phyloP scores from a whole-genome alignment of 495 filamentous ascomycete species.

The Eremomyces bilateralis region DNA sequence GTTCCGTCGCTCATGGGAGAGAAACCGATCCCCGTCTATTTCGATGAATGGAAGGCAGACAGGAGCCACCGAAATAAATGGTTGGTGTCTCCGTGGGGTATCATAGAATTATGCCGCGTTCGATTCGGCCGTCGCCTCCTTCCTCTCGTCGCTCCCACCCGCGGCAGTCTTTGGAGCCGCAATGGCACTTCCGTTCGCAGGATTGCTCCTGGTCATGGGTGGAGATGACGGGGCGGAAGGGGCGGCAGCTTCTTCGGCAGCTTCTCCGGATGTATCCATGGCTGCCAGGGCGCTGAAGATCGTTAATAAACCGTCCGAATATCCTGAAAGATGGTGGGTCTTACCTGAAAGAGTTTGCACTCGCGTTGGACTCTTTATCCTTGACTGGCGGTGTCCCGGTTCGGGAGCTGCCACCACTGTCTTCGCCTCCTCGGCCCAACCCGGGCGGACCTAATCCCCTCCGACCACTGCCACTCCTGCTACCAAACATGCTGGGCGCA shows the following conservation, averaged over 20 bases:
- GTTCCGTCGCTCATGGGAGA: too few relatives aligned
- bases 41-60: too few relatives aligned
- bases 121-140: background rate
- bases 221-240: conserved; percentile 38
- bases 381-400: conserved; percentile 66
- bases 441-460: conserved; percentile 50
- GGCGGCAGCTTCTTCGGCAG: conserved; percentile 31
- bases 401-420: conserved; percentile 64
- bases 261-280: conserved; percentile 26
- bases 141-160: background rate
- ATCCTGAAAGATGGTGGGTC: conserved; percentile 2
- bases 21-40: too few relatives aligned
- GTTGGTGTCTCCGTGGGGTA: too few relatives aligned
- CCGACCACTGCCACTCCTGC: conserved; percentile 62
- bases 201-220: conserved; percentile 29
- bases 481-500: conserved; percentile 29
- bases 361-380: conserved; percentile 38
- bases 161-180: background rate
- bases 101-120: too few relatives aligned
- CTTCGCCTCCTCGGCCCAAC: conserved; percentile 49
- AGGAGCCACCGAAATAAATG: too few relatives aligned
- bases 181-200: conserved; percentile 11
- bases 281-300: conserved; percentile 31
- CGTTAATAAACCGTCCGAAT: conserved; percentile 9
- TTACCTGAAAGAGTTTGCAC: conserved; percentile 80